Evolutionary conservation across 768 basidiomycete genomes (phyloP), one percentile per base, ranked within the genome.

Genomic region (Phylloporus scabripes): DNA sequence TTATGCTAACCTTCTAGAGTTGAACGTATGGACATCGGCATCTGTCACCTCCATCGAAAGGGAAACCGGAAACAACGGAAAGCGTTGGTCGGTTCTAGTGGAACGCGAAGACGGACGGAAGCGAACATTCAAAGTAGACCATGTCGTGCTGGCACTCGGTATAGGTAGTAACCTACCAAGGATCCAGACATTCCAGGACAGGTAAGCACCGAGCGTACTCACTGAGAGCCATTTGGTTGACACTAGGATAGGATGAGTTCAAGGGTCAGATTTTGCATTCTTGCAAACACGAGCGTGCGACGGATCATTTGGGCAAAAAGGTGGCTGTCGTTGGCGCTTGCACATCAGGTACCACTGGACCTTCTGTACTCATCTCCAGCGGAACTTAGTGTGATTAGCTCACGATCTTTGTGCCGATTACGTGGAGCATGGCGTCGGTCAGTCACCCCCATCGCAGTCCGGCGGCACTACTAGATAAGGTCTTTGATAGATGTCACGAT

Each of bases 281-380:
- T 0, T 71, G 64, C 5, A 59, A 73, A 23, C 80, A 86, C 62
- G 72, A 74, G 34, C 69, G 62, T n/a, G 81, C 82, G 0, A 64
- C 69, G 10, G 79, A 80, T 34, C 81, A 81, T 55, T 39, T 60
- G 1, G 86, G 83, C 12, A 87, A 87, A 68, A 88, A 82, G 58
- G 83, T 86, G 0, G 72, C 82, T 4, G 79, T 89, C 2, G 67
- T 88, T 4, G 86, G 86, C 1, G 74, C 84, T 12, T 80, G 80
- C 45, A 84, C 82, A 10, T 83, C 79, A 1, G 74, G 77, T 74
- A 50, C 20, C 52, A 41, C 69, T 11, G 68, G 28, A 67, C 70
- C 48, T 3, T 21, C 11, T 29, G 1, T 15, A 7, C 8, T 41
- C 5, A n/a, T 29, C 17, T 28, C 24, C 14, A 1, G 17, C 3